phyloP scores from a whole-genome alignment of 2,329 filamentous ascomycete species.

The Curvularia spicifera region DNA sequence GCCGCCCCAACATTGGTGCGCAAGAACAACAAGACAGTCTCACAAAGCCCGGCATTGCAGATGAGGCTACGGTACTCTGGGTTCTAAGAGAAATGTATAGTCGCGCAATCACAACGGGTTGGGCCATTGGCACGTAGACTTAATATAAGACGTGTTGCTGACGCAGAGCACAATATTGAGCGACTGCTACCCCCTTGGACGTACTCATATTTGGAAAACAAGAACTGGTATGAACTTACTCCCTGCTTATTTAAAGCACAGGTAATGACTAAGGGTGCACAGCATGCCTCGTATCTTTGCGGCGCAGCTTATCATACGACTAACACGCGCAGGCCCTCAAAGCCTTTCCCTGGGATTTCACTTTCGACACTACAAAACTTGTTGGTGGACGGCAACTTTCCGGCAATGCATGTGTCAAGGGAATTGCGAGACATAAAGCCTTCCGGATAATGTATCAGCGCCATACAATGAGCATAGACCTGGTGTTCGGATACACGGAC shows the following conservation, averaged over 20 bases:
- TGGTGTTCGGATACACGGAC: conserved; percentile 36
- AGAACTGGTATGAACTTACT: not conserved
- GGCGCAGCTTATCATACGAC: conserved; percentile 7
- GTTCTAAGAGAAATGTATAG: no score
- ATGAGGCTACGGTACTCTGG: not conserved
- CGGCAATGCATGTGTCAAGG: not conserved
- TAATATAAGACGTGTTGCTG: not conserved
- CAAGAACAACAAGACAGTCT: not conserved
- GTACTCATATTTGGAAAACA: not conserved
- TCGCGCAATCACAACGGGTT: not conserved
- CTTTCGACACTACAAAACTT: not conserved
- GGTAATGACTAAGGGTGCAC: not conserved
- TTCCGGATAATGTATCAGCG: conserved; percentile 3
- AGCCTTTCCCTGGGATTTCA: not conserved
- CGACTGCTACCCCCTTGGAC: not conserved
- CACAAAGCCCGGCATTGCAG: not conserved
- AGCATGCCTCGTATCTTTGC: conserved; percentile 1
- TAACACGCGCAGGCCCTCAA: not conserved
- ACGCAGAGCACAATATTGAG: not conserved
- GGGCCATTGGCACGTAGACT: not conserved
- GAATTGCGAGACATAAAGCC: not conserved
- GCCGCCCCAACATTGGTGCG: not conserved
- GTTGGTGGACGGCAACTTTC: not conserved
- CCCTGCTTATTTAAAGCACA: not conserved
- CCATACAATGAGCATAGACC: conserved; percentile 15